Base-by-base conservation (phyloP, 371 early-diverging fungal species). In the Dichotomocladium elegans region DNA sequence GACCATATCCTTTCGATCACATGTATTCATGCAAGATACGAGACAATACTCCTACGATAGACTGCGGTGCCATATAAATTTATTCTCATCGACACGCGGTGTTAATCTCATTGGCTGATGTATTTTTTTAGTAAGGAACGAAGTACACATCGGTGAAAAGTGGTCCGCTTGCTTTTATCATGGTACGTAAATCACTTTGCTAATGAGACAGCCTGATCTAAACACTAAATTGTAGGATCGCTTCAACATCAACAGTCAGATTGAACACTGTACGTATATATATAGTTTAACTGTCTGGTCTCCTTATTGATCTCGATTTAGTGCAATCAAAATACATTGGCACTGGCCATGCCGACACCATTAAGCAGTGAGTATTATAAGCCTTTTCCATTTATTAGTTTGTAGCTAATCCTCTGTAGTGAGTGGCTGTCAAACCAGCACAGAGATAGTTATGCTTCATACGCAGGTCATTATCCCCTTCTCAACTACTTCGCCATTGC, bases 311-410 rank as follows among this genome's bases (percentile, higher is more conserved):
- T n/a, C n/a, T n/a, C n/a, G n/a, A n/a, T n/a, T n/a, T 31, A 87
- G 90, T 91, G 48, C 91, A 92, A 77, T 87, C 91, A 29, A 90
- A 89, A 68, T 90, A 90, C 65, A 87, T 90, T 35, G 94, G 94
- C 25, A 93, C 93, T 25, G 94, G 94, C 44, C 92, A 94, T 63
- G 92, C 94, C n/a, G 94, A 92, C 60, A 94, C 92, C 27, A 87
- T 80, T 53, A 89, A 89, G 76, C 81, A 82, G 92, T 91, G 82
- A 77, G 77, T 63, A 28, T 10, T 15, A 10, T 26, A 8, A 8
- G 0, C 3, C 42, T 14, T 11, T 26, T 30, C 5, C 8, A 1
- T 8, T 15, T 28, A 1, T 42, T 15, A 34, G 8, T 30, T 25
- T 3, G 14, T 28, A 34, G 42, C 27, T 33, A 8, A 27, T 35